Evolutionary conservation across 2,329 filamentous ascomycete genomes (phyloP).

Genomic region (Escovopsis sp.): DNA sequence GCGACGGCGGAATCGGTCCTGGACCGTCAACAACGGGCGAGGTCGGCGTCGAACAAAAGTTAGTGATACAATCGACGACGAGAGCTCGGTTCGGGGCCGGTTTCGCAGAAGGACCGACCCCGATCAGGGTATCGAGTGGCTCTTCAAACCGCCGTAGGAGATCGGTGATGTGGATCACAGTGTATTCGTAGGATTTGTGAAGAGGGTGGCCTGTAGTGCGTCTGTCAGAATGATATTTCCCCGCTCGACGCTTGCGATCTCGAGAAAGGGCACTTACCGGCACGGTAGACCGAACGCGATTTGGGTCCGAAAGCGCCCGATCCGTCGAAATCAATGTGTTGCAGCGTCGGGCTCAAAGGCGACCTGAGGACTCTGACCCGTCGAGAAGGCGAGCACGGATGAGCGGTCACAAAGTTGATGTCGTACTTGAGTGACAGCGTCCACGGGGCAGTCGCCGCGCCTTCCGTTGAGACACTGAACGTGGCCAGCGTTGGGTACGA

Average conservation of each 20-base stretch:
- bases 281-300: conserved; percentile 32
- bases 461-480: conserved; percentile 23
- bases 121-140: conserved; percentile 32
- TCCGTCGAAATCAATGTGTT: conserved; percentile 39
- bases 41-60: conserved; percentile 30
- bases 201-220: conserved; percentile 39
- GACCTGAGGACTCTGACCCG: conserved; percentile 44
- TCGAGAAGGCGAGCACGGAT: conserved; percentile 46
- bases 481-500: conserved; percentile 21
- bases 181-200: conserved; percentile 48
- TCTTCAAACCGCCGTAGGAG: conserved; percentile 33
- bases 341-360: conserved; percentile 43
- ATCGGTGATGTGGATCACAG: conserved; percentile 42
- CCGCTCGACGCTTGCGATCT: too few species aligned
- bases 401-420: conserved; percentile 50
- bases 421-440: conserved; percentile 38
- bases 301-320: conserved; percentile 27
- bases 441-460: conserved; percentile 25
- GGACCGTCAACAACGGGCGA: conserved; percentile 31
- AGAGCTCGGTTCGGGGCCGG: conserved; percentile 28
- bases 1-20: conserved; percentile 14
- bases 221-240: neutral
- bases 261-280: conserved; percentile 21
- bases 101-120: conserved; percentile 16
- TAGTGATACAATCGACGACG: conserved; percentile 49